These are phyloP conservation scores for Dactylonectria estremocensis DNA, from an alignment of 2,329 filamentous ascomycete species.

Conservation along the genomic window DNA sequence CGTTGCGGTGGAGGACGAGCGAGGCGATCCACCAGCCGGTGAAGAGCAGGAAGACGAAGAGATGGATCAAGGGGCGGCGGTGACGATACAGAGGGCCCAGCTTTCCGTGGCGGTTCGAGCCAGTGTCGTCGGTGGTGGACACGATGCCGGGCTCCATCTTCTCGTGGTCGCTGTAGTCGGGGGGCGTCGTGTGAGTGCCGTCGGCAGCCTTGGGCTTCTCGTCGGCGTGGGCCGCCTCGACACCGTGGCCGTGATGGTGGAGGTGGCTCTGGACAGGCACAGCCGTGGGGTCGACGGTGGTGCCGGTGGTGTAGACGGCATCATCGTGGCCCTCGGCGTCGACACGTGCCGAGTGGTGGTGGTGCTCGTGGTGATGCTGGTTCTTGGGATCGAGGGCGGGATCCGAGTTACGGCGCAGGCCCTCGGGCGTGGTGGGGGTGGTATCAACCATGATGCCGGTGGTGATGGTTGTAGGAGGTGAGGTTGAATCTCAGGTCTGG, in stretches of 20 bases:
- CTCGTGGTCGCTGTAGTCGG: slow-evolving; percentile 59
- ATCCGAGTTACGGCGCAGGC: slow-evolving; percentile 41
- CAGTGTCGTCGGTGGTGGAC: slow-evolving; percentile 48
- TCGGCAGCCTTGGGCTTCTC: slow-evolving; percentile 24
- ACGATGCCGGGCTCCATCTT: slow-evolving; percentile 55
- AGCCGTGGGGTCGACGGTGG: slow-evolving; percentile 52
- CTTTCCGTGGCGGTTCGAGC: slow-evolving; percentile 36
- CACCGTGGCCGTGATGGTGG: slow-evolving; percentile 40
- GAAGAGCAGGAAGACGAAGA: slow-evolving; percentile 61
- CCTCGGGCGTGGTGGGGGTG: slow-evolving; percentile 17
- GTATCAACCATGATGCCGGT: slow-evolving; percentile 40
- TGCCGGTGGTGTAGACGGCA: slow-evolving; percentile 63
- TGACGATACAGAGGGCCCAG: slow-evolving; percentile 59
- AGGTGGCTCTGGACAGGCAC: slow-evolving; percentile 55
- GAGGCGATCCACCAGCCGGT: slow-evolving; percentile 83
- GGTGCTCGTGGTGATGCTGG: slow-evolving; percentile 62
- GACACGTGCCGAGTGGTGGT: slow-evolving; percentile 58
- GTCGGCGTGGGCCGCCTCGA: slow-evolving; percentile 26
- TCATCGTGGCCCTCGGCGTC: slow-evolving; percentile 56
- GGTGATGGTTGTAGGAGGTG: slow-evolving; percentile 8
- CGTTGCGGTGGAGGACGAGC: slow-evolving; percentile 78
- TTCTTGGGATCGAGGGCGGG: slow-evolving; percentile 53
- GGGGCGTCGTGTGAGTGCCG: slow-evolving; percentile 44
- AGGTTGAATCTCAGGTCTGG: slow-evolving; percentile 4
- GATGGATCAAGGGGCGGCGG: slow-evolving; percentile 63